phyloP scores from a whole-genome alignment of 768 basidiomycete genomes.

The Floccularia luteovirens region DNA sequence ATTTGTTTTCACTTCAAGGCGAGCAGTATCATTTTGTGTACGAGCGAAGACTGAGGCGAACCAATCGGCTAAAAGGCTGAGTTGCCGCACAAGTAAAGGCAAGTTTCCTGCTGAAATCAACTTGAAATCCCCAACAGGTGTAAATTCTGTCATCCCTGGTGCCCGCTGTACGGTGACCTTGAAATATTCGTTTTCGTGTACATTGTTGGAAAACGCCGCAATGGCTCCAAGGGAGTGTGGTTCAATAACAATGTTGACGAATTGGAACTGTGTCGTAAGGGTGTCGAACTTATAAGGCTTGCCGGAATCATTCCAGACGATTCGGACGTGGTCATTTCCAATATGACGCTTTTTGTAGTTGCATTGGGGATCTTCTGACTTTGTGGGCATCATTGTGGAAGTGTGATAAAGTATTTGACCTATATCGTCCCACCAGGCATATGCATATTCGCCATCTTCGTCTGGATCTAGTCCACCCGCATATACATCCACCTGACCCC shows the following conservation, averaged over 20 bases:
- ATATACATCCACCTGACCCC: conserved; percentile 88
- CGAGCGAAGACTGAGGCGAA: conserved; percentile 78
- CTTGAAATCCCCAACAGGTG: conserved; percentile 90
- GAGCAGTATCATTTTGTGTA: conserved; percentile 63
- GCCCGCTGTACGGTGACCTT: conserved; percentile 88
- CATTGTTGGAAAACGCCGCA: conserved; percentile 76
- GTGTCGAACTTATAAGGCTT: conserved; percentile 85
- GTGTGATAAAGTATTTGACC: conserved; percentile 93
- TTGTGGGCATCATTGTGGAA: conserved; percentile 94
- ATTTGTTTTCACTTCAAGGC: conserved; percentile 79
- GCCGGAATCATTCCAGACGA: conserved; percentile 99
- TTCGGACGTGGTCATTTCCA: conserved; percentile 93
- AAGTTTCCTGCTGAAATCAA: conserved; percentile 85
- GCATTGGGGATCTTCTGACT: conserved; percentile 55
- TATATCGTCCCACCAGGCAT: conserved; percentile 99
- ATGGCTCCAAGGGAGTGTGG: conserved; percentile 83
- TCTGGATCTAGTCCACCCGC: conserved; percentile 88
- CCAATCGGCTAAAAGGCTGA: conserved; percentile 84
- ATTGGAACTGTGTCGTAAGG: conserved; percentile 88
- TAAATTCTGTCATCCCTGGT: conserved; percentile 88
- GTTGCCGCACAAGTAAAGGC: conserved; percentile 81
- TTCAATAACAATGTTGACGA: conserved; percentile 95
- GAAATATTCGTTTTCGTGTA: conserved; percentile 93
- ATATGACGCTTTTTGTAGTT: conserved; percentile 92
- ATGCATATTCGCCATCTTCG: conserved; percentile 93